Base-by-base conservation (phyloP, 306 rosid genomes). In the Boehmeria nivea region DNA sequence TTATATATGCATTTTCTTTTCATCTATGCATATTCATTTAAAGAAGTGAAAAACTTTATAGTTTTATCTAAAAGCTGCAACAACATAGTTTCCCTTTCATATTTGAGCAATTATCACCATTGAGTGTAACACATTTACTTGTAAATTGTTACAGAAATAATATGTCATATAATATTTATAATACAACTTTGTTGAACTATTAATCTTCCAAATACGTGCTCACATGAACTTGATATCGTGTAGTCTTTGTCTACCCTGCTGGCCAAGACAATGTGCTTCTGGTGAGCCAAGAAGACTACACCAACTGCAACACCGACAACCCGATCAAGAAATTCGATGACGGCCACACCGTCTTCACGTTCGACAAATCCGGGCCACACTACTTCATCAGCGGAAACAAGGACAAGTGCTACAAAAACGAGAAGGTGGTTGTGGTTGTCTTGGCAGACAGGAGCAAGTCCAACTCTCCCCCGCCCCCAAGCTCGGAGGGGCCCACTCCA, bases 301-400 rank as follows among this genome's bases (percentile, higher is more conserved):
- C 12, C 42, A 93, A 66, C 28, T 93, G 99, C 88, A 83, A 67
- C 61, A 77, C 78, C 1, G 70, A 75, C 59, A 33, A 76, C 1
- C 68, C 81, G 3, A 31, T 66, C 1, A 42, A 48, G 19, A 81
- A 85, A 31, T 73, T 40, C 63, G 65, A 78, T n/a, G 94, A 83
- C n/a, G 99, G 99, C 34, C 86, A 87, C 68, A 76, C 96, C 2
- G 76, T 73, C 4, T 49, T 55, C 82, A 56, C 57, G 27, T 81
- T 87, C 33, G 45, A 14, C 7, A 53, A 69, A 50, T 82, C 98
- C 4, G 98, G 98, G 19, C 54, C 82, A 38, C 73, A 76, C 75
- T 82, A 38, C 60, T 93, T 93, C 75, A 73, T 87, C 19, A 85
- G 95, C 56, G 99, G 99, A 14, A 82, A 69, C 75, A 79, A 70